phyloP scores from a whole-genome alignment of 164 flowering plant genomes.

The Annona cherimola region DNA sequence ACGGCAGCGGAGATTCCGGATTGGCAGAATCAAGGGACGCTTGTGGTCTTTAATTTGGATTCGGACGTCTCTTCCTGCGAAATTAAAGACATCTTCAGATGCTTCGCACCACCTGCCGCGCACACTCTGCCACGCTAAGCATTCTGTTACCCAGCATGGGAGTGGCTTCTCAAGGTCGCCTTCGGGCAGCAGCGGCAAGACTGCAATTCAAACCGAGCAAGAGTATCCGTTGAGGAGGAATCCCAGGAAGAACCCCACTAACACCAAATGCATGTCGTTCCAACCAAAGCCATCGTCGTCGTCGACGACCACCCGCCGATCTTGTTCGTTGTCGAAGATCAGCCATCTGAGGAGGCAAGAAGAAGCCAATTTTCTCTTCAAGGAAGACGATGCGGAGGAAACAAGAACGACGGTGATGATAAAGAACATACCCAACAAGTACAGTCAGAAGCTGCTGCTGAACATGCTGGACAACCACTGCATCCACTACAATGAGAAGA shows the following conservation, averaged over 20 bases:
- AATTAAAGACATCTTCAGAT: too few species aligned
- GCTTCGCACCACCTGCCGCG: too few species aligned
- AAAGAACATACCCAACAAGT: conserved; percentile 97
- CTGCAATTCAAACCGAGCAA: too few species aligned
- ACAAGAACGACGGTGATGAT: conserved; percentile 93
- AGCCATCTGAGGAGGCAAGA: conserved; percentile 26
- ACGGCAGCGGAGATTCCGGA: conserved; percentile 25
- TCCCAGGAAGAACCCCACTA: background rate
- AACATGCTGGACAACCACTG: conserved; percentile 96
- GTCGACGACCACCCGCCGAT: too few species aligned
- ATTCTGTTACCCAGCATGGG: too few species aligned
- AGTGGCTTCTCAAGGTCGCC: too few species aligned
- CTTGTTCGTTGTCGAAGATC: conserved; percentile 17
- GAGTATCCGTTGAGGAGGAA: background rate
- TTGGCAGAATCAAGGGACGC: conserved; percentile 76
- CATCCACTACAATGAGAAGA: conserved; percentile 78
- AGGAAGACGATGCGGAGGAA: conserved; percentile 36
- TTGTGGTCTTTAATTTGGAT: conserved; percentile 76
- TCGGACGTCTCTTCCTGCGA: conserved; percentile 28
- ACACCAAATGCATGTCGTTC: too few species aligned
- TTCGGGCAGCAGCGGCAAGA: too few species aligned
- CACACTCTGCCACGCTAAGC: too few species aligned
- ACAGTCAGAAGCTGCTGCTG: conserved; percentile 82
- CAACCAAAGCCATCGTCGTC: too few species aligned
- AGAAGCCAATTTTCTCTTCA: conserved; percentile 38